Base-by-base conservation (phyloP, 23 red algal species). In the Agarophyton chilense region DNA sequence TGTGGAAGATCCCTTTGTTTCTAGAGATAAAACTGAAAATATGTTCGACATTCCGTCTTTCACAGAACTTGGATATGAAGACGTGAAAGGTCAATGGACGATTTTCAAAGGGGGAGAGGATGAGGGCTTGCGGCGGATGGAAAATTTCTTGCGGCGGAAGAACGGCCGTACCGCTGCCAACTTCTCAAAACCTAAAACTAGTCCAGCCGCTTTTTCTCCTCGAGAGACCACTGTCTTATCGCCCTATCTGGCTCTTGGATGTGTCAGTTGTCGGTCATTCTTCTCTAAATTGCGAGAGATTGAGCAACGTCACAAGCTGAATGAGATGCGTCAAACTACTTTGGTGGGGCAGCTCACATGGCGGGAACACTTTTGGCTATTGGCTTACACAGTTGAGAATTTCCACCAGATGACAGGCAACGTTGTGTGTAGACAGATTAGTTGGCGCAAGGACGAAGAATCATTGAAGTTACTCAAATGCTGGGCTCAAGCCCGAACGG, bases 391-490 rank as follows among this genome's bases (percentile, higher is more conserved):
- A 5, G 67, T 77, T 42, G 72, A 90, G n/a, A 26, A 89, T 51
- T 99, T 99, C 53, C 81, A 96, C 36, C 78, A 61, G n/a, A 99
- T 99, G 92, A 62, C 71, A 54, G 97, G 93, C 16, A 99, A 99
- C 72, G 45, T 31, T 9, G 17, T 99, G 35, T 96, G 97, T 45
- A 90, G 93, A 41, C 82, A 91, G 81, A 96, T 99, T 74, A 46
- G 87, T 34, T 99, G 97, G 97, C 67, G 76, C 24, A 49, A 44
- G 1, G 94, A 84, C 36, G 78, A 89, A 38, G 28, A 82, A 32
- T 24, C 78, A 60, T 41, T 32, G 21, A 49, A 93, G 17, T 55
- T 34, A 26, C 78, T 89, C 26, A 5, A 64, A 63, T 65, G 82
- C 46, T 99, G 97, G 97, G 93, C 82, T 56, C 54, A 83, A 44